A percentile compares a stretch with the other conserved stretches of the same genome.
phyloP scores from a whole-genome alignment of 2,329 filamentous ascomycete genomes.

The Ramularia endophylla region DNA sequence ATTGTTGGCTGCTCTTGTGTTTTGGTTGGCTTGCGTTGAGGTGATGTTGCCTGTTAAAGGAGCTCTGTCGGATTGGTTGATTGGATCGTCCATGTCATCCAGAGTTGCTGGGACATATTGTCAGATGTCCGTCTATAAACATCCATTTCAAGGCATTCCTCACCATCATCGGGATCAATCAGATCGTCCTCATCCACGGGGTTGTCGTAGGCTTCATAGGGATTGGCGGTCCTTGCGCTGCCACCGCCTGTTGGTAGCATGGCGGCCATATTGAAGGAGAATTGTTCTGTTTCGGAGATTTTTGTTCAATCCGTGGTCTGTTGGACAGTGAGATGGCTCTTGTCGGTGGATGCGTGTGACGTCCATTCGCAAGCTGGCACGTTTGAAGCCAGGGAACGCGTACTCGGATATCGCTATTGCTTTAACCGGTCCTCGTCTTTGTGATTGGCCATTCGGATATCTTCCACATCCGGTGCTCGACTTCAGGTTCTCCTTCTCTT shows the following conservation, averaged over 20 bases:
- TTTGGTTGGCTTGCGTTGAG: constrained; percentile 44
- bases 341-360: too few relatives aligned
- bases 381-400: too few relatives aligned
- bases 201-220: constrained; percentile 40
- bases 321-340: too few relatives aligned
- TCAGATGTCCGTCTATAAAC: not conserved
- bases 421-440: too few relatives aligned
- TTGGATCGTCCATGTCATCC: constrained; percentile 64
- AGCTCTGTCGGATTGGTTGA: constrained; percentile 62
- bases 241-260: constrained; percentile 16
- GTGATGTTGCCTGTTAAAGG: constrained; percentile 77
- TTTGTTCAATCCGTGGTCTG: too few relatives aligned
- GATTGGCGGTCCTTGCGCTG: constrained; percentile 14
- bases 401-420: too few relatives aligned
- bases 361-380: too few relatives aligned
- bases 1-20: constrained; percentile 51
- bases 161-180: constrained; percentile 50
- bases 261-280: constrained; percentile 16
- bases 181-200: constrained; percentile 45
- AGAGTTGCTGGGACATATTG: constrained; percentile 62
- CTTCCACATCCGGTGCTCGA: too few relatives aligned
- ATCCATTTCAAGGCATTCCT: not conserved
- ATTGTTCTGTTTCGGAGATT: too few relatives aligned
- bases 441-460: too few relatives aligned
- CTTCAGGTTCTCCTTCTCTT: too few relatives aligned